These are phyloP conservation scores for Phytophthora pinifolia DNA, from an alignment of 352 stramenopile genomes.

Conservation along the genomic window DNA sequence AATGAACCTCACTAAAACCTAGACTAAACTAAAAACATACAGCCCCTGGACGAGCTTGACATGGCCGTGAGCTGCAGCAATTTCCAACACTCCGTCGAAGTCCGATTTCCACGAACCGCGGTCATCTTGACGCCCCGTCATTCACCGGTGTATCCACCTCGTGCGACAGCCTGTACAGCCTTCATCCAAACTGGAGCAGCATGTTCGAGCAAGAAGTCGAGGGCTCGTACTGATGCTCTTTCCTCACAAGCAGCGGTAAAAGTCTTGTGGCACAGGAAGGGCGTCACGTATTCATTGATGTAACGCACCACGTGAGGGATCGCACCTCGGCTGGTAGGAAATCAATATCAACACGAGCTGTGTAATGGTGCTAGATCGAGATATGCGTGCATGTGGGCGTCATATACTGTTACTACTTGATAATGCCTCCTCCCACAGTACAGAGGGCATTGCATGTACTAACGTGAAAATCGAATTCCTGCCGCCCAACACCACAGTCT, in stretches of 20 bases:
- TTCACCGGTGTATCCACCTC: conserved; percentile 8
- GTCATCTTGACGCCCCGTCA: not conserved
- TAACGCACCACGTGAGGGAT: conserved; percentile 1
- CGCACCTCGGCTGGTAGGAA: not conserved
- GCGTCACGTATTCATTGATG: conserved; percentile 7
- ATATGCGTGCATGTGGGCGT: too few species aligned
- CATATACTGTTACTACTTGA: too few species aligned
- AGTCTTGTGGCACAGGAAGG: not conserved
- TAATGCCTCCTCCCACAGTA: too few species aligned
- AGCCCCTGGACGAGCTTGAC: not conserved
- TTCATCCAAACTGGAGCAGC: conserved; percentile 1
- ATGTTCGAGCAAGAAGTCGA: conserved; percentile 1
- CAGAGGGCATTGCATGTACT: too few species aligned
- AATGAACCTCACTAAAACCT: too few species aligned
- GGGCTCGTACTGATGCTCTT: not conserved
- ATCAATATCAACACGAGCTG: not conserved
- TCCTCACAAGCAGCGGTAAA: conserved; percentile 13
- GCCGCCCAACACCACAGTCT: too few species aligned
- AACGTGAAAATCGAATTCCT: too few species aligned
- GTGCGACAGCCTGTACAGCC: not conserved
- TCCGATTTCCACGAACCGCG: conserved; percentile 8
- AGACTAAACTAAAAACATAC: too few species aligned
- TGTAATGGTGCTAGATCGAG: not conserved
- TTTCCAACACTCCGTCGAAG: not conserved
- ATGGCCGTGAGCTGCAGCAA: conserved; percentile 6